Percentiles rank a stretch among this genome's conserved stretches.
Conservation (phyloP, 1,139 yeast species). For the Arxiozyma slooffiae region DNA sequence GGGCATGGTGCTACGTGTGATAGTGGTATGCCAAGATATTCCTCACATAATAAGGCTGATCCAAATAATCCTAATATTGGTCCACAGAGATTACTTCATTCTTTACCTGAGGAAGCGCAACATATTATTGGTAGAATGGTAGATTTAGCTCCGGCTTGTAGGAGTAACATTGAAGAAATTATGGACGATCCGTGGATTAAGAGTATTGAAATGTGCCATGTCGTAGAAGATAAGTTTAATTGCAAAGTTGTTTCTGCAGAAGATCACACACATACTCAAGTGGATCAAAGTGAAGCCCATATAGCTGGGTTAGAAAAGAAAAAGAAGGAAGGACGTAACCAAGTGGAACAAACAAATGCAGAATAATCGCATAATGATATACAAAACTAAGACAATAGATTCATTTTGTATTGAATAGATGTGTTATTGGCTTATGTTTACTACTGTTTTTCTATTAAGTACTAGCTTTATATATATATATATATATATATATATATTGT, state of each 20-base stretch:
- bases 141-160: constrained; percentile 72
- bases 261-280: constrained; percentile 76
- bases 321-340: constrained; percentile 39
- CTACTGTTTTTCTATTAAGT: no score
- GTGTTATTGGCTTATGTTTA: no score
- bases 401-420: no score
- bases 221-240: constrained; percentile 39
- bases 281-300: constrained; percentile 89
- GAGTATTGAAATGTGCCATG: constrained; percentile 56
- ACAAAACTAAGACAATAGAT: no score
- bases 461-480: no score
- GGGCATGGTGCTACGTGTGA: background rate
- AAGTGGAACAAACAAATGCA: background rate
- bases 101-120: constrained; percentile 61
- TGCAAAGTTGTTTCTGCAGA: constrained; percentile 32
- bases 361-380: background rate
- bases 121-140: constrained; percentile 64
- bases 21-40: constrained; percentile 1
- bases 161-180: constrained; percentile 76
- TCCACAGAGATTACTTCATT: constrained; percentile 57
- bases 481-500: no score
- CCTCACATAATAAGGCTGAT: constrained; percentile 26
- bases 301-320: constrained; percentile 84
- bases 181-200: constrained; percentile 71
- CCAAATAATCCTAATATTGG: constrained; percentile 50